phyloP scores from a whole-genome alignment of 2,329 filamentous ascomycete genomes.

The Penicillium sp. region DNA sequence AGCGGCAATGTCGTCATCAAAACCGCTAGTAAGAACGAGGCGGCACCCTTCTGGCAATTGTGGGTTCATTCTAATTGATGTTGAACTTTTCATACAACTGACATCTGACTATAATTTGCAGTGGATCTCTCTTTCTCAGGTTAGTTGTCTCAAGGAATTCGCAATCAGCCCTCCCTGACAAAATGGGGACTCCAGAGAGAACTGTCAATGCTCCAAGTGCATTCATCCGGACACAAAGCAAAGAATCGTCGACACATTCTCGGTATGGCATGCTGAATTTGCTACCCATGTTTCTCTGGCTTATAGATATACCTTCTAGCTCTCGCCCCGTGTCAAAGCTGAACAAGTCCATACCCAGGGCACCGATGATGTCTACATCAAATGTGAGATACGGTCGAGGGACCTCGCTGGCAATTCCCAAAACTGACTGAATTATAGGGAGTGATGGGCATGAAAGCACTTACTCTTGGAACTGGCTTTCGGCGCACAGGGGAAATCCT shows the following conservation, averaged over 20 bases:
- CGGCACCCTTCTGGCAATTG: conserved; percentile 2
- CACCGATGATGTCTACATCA: conserved; percentile 46
- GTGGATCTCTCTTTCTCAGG: conserved; percentile 25
- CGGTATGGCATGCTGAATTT: conserved; percentile 44
- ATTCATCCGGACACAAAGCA: conserved; percentile 71
- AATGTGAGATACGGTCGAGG: conserved; percentile 46
- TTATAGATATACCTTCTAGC: conserved; percentile 37
- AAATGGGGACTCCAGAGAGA: conserved; percentile 55
- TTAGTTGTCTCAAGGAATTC: neutral
- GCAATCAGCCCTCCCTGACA: neutral
- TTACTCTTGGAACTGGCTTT: conserved; percentile 67
- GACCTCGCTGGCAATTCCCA: neutral
- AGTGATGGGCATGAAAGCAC: conserved; percentile 68
- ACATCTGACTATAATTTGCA: conserved; percentile 1
- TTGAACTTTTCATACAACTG: neutral
- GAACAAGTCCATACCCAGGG: conserved; percentile 33
- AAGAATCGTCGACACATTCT: conserved; percentile 67
- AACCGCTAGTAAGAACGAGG: neutral
- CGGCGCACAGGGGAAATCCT: conserved; percentile 41
- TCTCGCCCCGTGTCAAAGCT: conserved; percentile 48
- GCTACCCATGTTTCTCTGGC: neutral
- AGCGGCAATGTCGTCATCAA: conserved; percentile 2
- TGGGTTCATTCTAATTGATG: neutral
- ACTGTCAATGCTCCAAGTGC: conserved; percentile 69
- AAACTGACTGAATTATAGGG: conserved; percentile 52